phyloP scores from a whole-genome alignment of 2,329 filamentous ascomycete genomes.

The Botrytis fabae region DNA sequence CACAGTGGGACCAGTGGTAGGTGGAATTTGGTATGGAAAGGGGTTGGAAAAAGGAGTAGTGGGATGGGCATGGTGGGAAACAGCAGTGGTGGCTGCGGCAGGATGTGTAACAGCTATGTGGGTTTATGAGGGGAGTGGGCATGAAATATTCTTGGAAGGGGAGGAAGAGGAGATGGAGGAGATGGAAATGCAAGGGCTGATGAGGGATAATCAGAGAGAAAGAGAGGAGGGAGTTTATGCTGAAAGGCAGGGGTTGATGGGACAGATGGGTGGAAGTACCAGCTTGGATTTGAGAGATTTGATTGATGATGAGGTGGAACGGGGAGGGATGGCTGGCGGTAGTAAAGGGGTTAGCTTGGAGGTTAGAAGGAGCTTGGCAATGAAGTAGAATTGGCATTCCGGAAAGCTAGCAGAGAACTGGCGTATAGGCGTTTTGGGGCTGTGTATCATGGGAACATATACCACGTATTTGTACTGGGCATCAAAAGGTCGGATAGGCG shows the following conservation, averaged over 20 bases:
- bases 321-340: conserved; percentile 34
- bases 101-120: conserved; percentile 17
- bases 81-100: conserved; percentile 8
- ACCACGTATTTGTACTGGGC: not conserved
- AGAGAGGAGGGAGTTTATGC: conserved; percentile 2
- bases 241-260: conserved; percentile 10
- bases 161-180: conserved; percentile 13
- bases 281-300: conserved; percentile 9
- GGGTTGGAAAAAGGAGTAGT: conserved; percentile 56
- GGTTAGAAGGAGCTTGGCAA: not conserved
- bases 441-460: not conserved
- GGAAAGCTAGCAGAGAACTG: not conserved
- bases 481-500: not conserved
- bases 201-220: conserved; percentile 10
- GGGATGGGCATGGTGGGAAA: conserved; percentile 58
- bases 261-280: not conserved
- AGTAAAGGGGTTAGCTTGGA: not conserved
- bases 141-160: conserved; percentile 15
- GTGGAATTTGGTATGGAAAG: conserved; percentile 54
- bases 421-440: not conserved
- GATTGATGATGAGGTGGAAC: conserved; percentile 32
- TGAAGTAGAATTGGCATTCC: not conserved
- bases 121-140: conserved; percentile 21
- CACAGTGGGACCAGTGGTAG: conserved; percentile 56
- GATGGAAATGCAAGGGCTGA: conserved; percentile 13